These are phyloP conservation scores for Triangularia verruculosa DNA, from an alignment of 2,329 filamentous ascomycete genomes.

Conservation along the genomic window DNA sequence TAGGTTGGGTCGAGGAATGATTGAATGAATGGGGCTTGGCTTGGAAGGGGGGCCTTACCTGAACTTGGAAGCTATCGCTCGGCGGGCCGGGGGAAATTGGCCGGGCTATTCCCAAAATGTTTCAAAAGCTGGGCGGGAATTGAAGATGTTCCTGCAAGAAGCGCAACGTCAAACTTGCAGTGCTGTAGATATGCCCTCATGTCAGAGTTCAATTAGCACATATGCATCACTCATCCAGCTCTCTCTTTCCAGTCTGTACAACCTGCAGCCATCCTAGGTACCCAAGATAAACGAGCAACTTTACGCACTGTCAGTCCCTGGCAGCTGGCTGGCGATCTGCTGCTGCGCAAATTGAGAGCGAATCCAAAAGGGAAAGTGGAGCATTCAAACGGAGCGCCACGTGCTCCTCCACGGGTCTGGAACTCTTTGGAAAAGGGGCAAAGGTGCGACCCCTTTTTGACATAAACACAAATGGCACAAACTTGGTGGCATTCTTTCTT, in stretches of 20 bases:
- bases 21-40: neutral
- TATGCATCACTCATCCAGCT: neutral
- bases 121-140: constrained; percentile 9
- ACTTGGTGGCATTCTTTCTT: neutral
- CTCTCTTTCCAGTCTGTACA: neutral
- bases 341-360: neutral
- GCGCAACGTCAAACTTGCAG: neutral
- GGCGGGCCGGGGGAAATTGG: neutral
- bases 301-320: neutral
- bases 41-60: neutral
- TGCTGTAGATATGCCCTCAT: neutral
- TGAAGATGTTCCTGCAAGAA: neutral
- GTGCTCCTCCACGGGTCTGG: neutral
- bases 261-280: neutral
- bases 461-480: neutral
- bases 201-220: neutral
- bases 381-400: neutral
- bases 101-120: constrained; percentile 22
- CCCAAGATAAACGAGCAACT: neutral
- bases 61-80: neutral
- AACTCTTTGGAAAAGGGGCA: neutral
- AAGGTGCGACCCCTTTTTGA: neutral
- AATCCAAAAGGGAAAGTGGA: neutral
- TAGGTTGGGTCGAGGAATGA: constrained; percentile 1
- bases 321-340: neutral